These are phyloP conservation scores for Ascochyta clinopodiicola DNA, from an alignment of 2,329 filamentous ascomycete genomes.

Conservation along the genomic window DNA sequence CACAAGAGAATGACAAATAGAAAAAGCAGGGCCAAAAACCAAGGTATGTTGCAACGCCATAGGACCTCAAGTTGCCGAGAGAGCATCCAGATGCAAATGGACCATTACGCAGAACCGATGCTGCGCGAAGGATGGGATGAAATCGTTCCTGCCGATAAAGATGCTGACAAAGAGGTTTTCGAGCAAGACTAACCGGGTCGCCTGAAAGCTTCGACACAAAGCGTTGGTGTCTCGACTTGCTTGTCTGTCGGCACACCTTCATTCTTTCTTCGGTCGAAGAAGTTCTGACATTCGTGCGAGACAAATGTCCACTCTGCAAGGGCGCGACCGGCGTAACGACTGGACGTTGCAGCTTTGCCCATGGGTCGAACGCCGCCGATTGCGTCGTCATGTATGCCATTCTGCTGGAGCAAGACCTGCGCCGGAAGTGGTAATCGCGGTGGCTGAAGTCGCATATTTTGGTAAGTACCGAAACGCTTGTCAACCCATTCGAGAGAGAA, in stretches of 20 bases:
- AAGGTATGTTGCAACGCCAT: conserved; percentile 7
- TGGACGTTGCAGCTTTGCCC: conserved; percentile 49
- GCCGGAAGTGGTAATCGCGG: conserved; percentile 75
- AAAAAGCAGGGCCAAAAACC: conserved; percentile 3
- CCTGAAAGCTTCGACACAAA: conserved; percentile 69
- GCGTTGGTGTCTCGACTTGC: conserved; percentile 72
- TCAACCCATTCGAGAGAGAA: conserved; percentile 75
- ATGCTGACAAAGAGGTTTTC: conserved; percentile 4
- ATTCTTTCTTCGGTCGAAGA: conserved; percentile 75
- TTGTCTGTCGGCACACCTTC: conserved; percentile 72
- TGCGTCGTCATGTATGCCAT: conserved; percentile 37
- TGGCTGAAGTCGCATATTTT: conserved; percentile 68
- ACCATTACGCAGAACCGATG: conserved; percentile 21
- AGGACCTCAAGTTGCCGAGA: conserved; percentile 8
- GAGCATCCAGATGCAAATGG: conserved; percentile 16
- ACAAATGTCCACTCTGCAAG: conserved; percentile 80
- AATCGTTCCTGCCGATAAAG: conserved; percentile 32
- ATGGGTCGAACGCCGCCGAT: conserved; percentile 43
- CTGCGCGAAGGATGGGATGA: conserved; percentile 11
- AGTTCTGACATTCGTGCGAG: conserved; percentile 80
- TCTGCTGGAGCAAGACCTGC: conserved; percentile 65
- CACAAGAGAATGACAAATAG: conserved; percentile 15
- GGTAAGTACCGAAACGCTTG: conserved; percentile 61
- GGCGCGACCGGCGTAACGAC: conserved; percentile 72
- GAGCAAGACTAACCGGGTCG: conserved; percentile 45